These are phyloP conservation scores for Echium plantagineum DNA, from an alignment of 257 asterid species.

Conservation along the genomic window DNA sequence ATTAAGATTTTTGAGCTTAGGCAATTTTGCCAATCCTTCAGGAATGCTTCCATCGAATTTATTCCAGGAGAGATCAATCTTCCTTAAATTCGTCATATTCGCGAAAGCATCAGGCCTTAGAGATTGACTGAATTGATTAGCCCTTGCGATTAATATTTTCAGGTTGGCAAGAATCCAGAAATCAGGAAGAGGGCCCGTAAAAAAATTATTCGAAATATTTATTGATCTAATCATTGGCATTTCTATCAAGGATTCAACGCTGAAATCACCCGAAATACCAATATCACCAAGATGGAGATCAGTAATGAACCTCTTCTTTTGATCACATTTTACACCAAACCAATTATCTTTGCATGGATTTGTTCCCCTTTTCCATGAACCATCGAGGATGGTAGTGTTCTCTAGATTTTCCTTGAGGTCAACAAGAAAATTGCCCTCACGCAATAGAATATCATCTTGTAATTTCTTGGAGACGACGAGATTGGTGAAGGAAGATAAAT, in stretches of 20 bases:
- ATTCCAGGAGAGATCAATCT: conserved; percentile 40
- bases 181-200: conserved; percentile 40
- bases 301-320: conserved; percentile 19
- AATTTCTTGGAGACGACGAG: not conserved
- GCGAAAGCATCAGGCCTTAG: conserved; percentile 18
- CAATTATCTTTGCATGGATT: conserved; percentile 38
- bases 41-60: conserved; percentile 40
- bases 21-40: conserved; percentile 16
- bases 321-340: conserved; percentile 30
- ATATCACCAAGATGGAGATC: conserved; percentile 37
- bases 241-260: conserved; percentile 27
- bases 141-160: conserved; percentile 29
- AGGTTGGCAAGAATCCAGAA: conserved; percentile 19
- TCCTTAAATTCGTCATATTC: conserved; percentile 43
- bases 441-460: no score
- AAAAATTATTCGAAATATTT: conserved; percentile 35
- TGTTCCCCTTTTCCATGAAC: conserved; percentile 23
- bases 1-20: conserved; percentile 36
- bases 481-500: not conserved
- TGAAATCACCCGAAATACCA: conserved; percentile 39
- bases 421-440: conserved; percentile 17
- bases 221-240: conserved; percentile 29
- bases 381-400: conserved; percentile 12
- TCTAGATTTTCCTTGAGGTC: conserved; percentile 30
- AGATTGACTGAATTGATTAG: conserved; percentile 41